These are phyloP conservation scores for Diplodia mutila DNA, from an alignment of 2,329 filamentous ascomycete species.

Conservation along the genomic window DNA sequence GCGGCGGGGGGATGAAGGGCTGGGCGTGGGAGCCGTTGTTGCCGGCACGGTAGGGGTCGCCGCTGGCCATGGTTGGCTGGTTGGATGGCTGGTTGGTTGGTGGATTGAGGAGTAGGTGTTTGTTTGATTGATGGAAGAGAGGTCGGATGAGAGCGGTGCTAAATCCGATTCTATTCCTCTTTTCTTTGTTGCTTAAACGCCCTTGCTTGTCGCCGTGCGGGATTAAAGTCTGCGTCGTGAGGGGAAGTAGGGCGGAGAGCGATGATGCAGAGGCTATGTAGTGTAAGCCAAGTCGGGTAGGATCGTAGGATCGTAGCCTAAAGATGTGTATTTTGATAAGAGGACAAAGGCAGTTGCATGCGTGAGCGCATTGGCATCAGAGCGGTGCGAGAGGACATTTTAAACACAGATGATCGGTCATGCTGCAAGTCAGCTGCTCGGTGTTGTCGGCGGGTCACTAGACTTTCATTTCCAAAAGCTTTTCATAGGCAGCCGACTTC, in stretches of 20 bases:
- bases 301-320: background rate
- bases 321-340: background rate
- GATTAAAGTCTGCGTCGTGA: background rate
- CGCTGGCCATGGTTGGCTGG: conserved; percentile 58
- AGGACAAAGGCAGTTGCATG: background rate
- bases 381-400: background rate
- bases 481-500: background rate
- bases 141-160: background rate
- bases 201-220: background rate
- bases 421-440: conserved; percentile 13
- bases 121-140: background rate
- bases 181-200: background rate
- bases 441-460: conserved; percentile 20
- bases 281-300: conserved; percentile 7
- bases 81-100: background rate
- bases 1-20: conserved; percentile 63
- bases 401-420: background rate
- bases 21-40: conserved; percentile 56
- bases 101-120: too few relatives aligned
- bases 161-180: background rate
- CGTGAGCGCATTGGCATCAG: background rate
- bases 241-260: background rate
- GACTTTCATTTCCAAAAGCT: background rate
- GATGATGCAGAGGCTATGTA: conserved; percentile 5
- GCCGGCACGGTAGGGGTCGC: conserved; percentile 55